These are phyloP conservation scores for Phoenix dactylifera DNA, from an alignment of 176 grass and related monocot genomes.

Conservation along the genomic window DNA sequence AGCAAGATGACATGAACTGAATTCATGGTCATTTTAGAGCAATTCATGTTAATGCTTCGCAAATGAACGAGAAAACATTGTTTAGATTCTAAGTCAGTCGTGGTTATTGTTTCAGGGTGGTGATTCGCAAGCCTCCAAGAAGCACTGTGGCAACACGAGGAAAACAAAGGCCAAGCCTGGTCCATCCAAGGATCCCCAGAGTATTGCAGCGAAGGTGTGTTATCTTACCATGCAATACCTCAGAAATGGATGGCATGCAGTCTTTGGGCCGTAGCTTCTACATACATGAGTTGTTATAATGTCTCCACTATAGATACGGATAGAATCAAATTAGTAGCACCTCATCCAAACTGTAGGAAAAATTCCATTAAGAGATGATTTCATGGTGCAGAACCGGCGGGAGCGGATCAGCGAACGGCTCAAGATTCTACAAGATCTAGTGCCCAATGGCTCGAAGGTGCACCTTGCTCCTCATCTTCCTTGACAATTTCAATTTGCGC, in stretches of 20 bases:
- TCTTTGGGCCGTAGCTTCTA: background rate
- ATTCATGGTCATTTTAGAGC: no score
- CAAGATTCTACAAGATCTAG: slow-evolving; percentile 76
- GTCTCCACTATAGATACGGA: background rate
- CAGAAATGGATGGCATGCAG: no score
- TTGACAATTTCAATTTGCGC: background rate
- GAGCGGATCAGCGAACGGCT: slow-evolving; percentile 85
- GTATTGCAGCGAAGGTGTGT: slow-evolving; percentile 59
- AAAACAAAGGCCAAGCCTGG: slow-evolving; percentile 35
- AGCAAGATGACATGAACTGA: no score
- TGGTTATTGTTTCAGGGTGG: slow-evolving; percentile 19
- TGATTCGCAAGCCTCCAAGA: slow-evolving; percentile 43
- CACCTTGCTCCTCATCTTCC: no score
- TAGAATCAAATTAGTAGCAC: background rate
- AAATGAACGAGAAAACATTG: background rate
- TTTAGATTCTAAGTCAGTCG: no score
- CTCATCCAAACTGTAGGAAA: background rate
- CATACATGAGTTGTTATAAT: background rate
- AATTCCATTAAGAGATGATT: background rate
- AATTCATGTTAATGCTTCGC: background rate
- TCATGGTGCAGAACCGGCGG: slow-evolving; percentile 48
- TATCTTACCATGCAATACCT: background rate
- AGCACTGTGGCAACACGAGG: slow-evolving; percentile 41
- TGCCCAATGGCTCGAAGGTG: slow-evolving; percentile 79
- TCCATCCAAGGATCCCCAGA: slow-evolving; percentile 56